Evolutionary conservation across 805 yeast genomes (phyloP).

Genomic region (Lipomyces oligophaga): DNA sequence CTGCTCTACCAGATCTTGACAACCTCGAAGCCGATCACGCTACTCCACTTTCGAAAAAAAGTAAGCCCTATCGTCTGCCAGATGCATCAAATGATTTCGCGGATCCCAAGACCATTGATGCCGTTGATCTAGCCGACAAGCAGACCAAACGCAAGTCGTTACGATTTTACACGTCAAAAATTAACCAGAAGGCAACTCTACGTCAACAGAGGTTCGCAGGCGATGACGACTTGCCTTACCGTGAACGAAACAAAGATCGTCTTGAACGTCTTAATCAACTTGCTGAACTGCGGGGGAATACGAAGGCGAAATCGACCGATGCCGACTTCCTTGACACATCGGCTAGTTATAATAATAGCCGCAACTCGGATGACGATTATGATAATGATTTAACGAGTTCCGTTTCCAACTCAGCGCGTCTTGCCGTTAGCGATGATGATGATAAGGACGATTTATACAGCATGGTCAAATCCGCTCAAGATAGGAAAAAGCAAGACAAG

Average conservation of each 20-base stretch:
- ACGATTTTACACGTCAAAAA: conserved; percentile 94
- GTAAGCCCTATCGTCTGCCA: conserved; percentile 36
- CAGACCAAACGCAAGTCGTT: conserved; percentile 71
- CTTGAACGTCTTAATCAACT: conserved; percentile 83
- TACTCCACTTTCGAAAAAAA: conserved; percentile 46
- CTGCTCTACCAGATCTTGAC: conserved; percentile 41
- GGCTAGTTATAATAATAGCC: too few species aligned
- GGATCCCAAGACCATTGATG: conserved; percentile 67
- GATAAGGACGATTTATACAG: conserved; percentile 47
- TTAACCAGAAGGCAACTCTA: conserved; percentile 71
- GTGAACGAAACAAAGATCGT: conserved; percentile 84
- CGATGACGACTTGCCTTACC: conserved; percentile 87
- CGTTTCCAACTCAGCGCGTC: conserved; percentile 1
- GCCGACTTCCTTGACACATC: conserved; percentile 29
- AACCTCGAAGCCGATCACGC: conserved; percentile 49
- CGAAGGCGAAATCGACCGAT: conserved; percentile 43
- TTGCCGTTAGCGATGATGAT: background rate
- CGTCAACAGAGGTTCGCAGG: conserved; percentile 62
- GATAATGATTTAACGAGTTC: conserved; percentile 25
- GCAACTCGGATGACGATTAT: conserved; percentile 40
- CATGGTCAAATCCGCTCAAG: conserved; percentile 47
- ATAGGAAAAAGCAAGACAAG: conserved; percentile 48
- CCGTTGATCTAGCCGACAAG: conserved; percentile 83
- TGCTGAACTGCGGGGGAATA: conserved; percentile 76
- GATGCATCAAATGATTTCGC: conserved; percentile 50